phyloP scores from a whole-genome alignment of 2,329 filamentous ascomycete genomes.

The Nakataea oryzae region DNA sequence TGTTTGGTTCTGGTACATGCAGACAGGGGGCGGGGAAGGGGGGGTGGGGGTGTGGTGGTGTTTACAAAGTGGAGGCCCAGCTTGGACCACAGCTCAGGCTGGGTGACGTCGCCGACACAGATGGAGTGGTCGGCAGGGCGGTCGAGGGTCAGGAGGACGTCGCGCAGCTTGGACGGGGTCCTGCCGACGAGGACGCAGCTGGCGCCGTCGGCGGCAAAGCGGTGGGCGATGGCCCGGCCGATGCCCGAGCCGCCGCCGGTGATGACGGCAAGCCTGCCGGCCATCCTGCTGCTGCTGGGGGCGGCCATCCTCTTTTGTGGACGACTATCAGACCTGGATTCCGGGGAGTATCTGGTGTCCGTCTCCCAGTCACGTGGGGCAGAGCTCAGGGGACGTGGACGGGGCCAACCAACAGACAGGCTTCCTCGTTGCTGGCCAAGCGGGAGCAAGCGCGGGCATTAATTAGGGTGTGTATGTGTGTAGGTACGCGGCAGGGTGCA shows the following conservation, averaged over 20 bases:
- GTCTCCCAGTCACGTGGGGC: too few species aligned
- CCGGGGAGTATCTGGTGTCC: too few species aligned
- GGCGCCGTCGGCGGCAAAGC: constrained; percentile 54
- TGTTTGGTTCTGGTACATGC: not conserved
- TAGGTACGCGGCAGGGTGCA: too few species aligned
- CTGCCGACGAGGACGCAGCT: constrained; percentile 52
- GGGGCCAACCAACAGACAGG: too few species aligned
- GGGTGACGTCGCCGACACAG: constrained; percentile 11
- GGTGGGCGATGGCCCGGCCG: constrained; percentile 53
- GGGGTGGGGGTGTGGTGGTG: too few species aligned
- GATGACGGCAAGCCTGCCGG: constrained; percentile 42
- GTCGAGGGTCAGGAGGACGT: constrained; percentile 24
- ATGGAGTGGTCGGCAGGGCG: constrained; percentile 8
- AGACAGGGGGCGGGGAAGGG: not conserved
- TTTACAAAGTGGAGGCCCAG: constrained; percentile 5
- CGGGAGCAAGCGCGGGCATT: too few species aligned
- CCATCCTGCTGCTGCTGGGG: too few species aligned
- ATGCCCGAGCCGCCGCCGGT: constrained; percentile 65
- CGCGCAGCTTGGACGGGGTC: constrained; percentile 30
- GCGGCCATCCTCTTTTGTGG: too few species aligned
- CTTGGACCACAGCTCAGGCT: constrained; percentile 9
- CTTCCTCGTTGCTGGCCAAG: too few species aligned
- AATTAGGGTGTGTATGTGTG: too few species aligned
- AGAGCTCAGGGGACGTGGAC: too few species aligned
- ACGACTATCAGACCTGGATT: too few species aligned